A percentile compares a stretch with the other conserved stretches of the same genome.
Evolutionary conservation across 2,329 filamentous ascomycete species (phyloP).

Genomic region (Tolypocladium ophioglossoides): DNA sequence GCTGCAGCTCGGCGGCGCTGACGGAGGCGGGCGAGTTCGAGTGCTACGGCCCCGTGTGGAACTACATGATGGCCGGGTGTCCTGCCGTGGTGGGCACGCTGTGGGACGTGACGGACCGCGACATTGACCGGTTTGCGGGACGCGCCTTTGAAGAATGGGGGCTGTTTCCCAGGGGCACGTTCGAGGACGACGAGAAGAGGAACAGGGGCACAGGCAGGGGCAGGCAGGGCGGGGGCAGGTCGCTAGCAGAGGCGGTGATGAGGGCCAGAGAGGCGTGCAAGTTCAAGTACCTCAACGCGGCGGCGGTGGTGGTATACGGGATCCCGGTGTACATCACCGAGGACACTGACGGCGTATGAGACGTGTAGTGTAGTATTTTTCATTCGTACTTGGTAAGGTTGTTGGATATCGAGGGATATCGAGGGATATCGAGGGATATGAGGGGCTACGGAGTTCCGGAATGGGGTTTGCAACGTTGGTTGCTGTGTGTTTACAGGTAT

Average conservation of each 20-base stretch:
- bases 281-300: constrained; percentile 84
- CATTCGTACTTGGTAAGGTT: not conserved
- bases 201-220: constrained; percentile 12
- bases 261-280: constrained; percentile 69
- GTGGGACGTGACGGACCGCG: constrained; percentile 96
- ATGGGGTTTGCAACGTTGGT: not conserved
- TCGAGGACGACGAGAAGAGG: constrained; percentile 21
- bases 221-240: constrained; percentile 18
- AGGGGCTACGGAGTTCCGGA: not conserved
- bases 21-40: constrained; percentile 77
- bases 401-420: not conserved
- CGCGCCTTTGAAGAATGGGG: constrained; percentile 80
- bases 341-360: constrained; percentile 10
- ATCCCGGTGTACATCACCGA: constrained; percentile 72
- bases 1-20: constrained; percentile 78
- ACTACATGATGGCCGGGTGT: constrained; percentile 80
- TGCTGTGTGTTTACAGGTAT: not conserved
- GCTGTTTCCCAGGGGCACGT: constrained; percentile 43
- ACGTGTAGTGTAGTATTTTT: too few relatives aligned
- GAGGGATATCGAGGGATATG: not conserved
- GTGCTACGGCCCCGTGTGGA: constrained; percentile 79
- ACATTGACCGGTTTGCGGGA: constrained; percentile 87
- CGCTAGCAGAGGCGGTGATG: constrained; percentile 72
- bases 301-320: constrained; percentile 88
- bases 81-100: constrained; percentile 85